A percentile compares a stretch with the other conserved stretches of the same genome.
Evolutionary conservation across 1,139 yeast species (phyloP).

Genomic region (Geotrichum aggregatum): DNA sequence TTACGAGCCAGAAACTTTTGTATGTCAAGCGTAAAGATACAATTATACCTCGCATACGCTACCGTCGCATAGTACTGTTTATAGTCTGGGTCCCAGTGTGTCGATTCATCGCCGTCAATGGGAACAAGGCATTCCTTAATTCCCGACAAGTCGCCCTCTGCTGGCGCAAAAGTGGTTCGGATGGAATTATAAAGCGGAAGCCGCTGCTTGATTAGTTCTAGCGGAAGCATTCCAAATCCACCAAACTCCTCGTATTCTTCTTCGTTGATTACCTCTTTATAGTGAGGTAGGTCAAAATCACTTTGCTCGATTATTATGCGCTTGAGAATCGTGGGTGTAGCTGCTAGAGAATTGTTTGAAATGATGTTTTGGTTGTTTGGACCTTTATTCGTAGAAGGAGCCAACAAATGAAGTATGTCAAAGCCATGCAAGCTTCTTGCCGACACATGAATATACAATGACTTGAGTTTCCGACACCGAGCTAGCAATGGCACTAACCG

Average conservation of each 20-base stretch:
- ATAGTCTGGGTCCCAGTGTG: slow-evolving; percentile 4
- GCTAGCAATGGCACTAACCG: slow-evolving; percentile 6
- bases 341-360: not conserved
- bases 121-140: slow-evolving; percentile 1
- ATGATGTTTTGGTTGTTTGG: not conserved
- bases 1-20: slow-evolving; percentile 4
- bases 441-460: slow-evolving; percentile 1
- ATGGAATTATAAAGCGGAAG: slow-evolving; percentile 6
- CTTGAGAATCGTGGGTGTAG: not conserved
- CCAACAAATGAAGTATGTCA: slow-evolving; percentile 5
- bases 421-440: slow-evolving; percentile 1
- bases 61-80: slow-evolving; percentile 11
- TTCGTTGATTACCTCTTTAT: slow-evolving; percentile 7
- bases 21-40: slow-evolving; percentile 9
- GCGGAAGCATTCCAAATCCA: slow-evolving; percentile 11
- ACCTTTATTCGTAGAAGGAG: too few species aligned
- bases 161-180: slow-evolving; percentile 1
- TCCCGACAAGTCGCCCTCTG: slow-evolving; percentile 4
- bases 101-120: slow-evolving; percentile 10
- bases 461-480: slow-evolving; percentile 3
- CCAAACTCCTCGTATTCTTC: slow-evolving; percentile 13
- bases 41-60: slow-evolving; percentile 8
- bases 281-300: slow-evolving; percentile 2
- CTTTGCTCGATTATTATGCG: slow-evolving; percentile 7
- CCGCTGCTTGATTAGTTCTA: slow-evolving; percentile 8